Percentiles rank a stretch among this genome's conserved stretches.
Evolutionary conservation across 1,284 basidiomycete genomes (phyloP).

Genomic region (Pisolithus thermaeus): DNA sequence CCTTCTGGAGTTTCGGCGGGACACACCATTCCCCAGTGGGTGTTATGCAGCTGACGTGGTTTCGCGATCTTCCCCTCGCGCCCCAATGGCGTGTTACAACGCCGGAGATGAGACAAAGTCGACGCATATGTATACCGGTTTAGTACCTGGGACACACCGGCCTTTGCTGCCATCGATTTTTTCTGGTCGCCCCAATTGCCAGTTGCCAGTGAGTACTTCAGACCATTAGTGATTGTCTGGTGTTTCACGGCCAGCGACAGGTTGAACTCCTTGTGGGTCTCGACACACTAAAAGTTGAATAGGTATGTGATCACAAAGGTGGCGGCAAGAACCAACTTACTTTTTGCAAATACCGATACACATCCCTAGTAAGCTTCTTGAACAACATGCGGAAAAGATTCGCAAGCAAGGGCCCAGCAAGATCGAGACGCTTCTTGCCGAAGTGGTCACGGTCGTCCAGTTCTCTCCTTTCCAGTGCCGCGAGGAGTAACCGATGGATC

Average conservation of each 20-base stretch:
- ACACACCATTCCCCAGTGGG: conserved; percentile 99
- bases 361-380: conserved; percentile 94
- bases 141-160: conserved; percentile 97
- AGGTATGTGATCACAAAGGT: not conserved
- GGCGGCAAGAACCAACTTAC: conserved; percentile 34
- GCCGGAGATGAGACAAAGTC: conserved; percentile 94
- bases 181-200: conserved; percentile 99
- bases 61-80: conserved; percentile 99
- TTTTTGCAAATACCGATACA: conserved; percentile 96
- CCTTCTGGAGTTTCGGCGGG: conserved; percentile 99
- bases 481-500: conserved; percentile 93
- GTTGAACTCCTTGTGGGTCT: conserved; percentile 94
- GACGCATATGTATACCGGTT: conserved; percentile 99
- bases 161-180: conserved; percentile 96
- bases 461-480: conserved; percentile 91
- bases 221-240: conserved; percentile 95
- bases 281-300: conserved; percentile 71
- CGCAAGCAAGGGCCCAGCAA: conserved; percentile 92
- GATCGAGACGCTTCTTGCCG: conserved; percentile 95
- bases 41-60: conserved; percentile 98
- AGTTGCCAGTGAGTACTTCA: conserved; percentile 97
- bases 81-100: conserved; percentile 97
- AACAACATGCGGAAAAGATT: conserved; percentile 98
- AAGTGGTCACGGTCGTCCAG: conserved; percentile 99
- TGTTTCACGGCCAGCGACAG: conserved; percentile 90